Percentiles rank a stretch among this genome's conserved stretches.
These are phyloP conservation scores for Didymella lethalis DNA, from an alignment of 2,329 filamentous ascomycete species.

Conservation along the genomic window DNA sequence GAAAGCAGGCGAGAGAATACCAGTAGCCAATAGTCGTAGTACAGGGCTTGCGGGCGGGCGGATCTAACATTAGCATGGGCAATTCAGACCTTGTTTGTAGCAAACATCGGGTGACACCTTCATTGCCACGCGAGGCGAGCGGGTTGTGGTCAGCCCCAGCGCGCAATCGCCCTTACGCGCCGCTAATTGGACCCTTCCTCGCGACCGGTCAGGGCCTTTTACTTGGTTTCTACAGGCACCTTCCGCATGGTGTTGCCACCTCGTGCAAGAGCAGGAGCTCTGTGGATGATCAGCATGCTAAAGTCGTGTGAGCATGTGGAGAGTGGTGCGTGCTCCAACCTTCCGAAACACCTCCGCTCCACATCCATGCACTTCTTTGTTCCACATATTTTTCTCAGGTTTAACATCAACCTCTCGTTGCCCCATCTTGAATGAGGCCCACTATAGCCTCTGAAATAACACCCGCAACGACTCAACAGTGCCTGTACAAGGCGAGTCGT, in stretches of 20 bases:
- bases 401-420: neutral
- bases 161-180: neutral
- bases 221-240: neutral
- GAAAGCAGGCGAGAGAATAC: neutral
- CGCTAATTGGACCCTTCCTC: neutral
- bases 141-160: neutral
- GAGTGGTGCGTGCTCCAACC: neutral
- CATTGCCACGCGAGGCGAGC: slow-evolving; percentile 10
- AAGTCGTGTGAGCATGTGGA: neutral
- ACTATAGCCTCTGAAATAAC: neutral
- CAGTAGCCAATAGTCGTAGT: slow-evolving; percentile 1
- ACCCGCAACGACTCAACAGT: neutral
- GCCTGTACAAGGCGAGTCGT: neutral
- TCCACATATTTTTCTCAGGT: neutral
- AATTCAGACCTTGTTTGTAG: neutral
- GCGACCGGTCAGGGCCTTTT: neutral
- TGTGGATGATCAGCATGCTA: neutral
- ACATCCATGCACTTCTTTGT: neutral
- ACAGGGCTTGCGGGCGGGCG: neutral
- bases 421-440: neutral
- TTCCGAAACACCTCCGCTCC: neutral
- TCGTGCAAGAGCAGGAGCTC: neutral
- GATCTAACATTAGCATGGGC: neutral
- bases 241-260: neutral
- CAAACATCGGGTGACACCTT: slow-evolving; percentile 1